These are phyloP conservation scores for Globisporangium yorkense DNA, from an alignment of 352 stramenopile genomes.

Conservation along the genomic window DNA sequence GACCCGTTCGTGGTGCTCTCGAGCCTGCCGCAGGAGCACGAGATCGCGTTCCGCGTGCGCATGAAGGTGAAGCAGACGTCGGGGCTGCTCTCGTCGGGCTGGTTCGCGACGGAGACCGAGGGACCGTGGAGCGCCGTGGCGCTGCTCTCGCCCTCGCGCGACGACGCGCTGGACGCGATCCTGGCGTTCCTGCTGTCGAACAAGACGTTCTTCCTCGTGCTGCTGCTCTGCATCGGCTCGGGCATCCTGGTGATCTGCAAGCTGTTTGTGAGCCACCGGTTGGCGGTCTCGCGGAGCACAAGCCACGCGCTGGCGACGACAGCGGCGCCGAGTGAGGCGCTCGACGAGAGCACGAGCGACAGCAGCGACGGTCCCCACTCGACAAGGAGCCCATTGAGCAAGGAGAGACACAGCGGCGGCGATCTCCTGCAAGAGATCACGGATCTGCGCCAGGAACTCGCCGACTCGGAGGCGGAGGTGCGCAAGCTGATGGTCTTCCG, in stretches of 20 bases:
- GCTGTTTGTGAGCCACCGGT: constrained; percentile 30
- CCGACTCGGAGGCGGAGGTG: constrained; percentile 72
- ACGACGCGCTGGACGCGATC: constrained; percentile 51
- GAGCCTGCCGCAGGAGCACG: constrained; percentile 45
- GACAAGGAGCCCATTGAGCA: not conserved
- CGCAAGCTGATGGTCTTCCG: constrained; percentile 68
- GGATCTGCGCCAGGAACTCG: constrained; percentile 64
- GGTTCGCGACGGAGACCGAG: constrained; percentile 43
- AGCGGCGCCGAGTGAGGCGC: not conserved
- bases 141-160: constrained; percentile 33
- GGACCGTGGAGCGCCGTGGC: constrained; percentile 49
- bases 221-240: constrained; percentile 43
- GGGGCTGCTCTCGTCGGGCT: constrained; percentile 28
- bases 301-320: constrained; percentile 2
- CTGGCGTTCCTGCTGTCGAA: constrained; percentile 39
- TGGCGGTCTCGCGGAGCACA: constrained; percentile 3
- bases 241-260: constrained; percentile 34
- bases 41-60: constrained; percentile 52
- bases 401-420: not conserved
- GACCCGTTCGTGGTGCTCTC: constrained; percentile 55
- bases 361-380: constrained; percentile 1
- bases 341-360: not conserved
- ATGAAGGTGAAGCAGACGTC: constrained; percentile 36
- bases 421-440: constrained; percentile 52
- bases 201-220: constrained; percentile 37